Base-by-base conservation (phyloP, 2,329 filamentous ascomycete species). In the Talaromyces islandicus region DNA sequence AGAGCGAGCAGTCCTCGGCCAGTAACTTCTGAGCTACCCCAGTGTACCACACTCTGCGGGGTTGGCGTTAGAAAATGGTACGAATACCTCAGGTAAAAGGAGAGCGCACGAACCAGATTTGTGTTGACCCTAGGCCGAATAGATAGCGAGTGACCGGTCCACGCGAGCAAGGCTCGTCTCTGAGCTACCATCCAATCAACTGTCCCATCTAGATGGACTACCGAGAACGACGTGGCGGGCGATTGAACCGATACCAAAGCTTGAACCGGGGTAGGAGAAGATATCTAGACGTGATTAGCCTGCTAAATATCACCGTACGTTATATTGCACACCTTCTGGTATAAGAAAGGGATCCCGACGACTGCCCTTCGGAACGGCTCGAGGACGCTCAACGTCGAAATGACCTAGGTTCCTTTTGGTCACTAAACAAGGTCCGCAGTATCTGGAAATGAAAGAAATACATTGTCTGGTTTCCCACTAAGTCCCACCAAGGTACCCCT, bases 131-230 rank as follows among this genome's bases (percentile, higher is more conserved):
- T 88, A 2, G 92, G 91, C 38, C 86, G 87, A 51, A 94, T 83
- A 17, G 82, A 81, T 58, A 99, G 81, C 0, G 91, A 92, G 72
- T 96, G 90, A 29, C 94, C 94, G 0, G 93, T 96, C 94, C 94
- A 99, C 58, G 94, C 94, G n/a, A 97, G 81, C 57, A 99, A 81
- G 1, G 92, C 92, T 65, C 90, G 88, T 63, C 91, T 85, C 73
- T 97, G 92, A 7, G 91, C 85, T 9, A 99, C 80, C 81, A 96
- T 90, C 93, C 94, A 99, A 77, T 99, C 94, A 60, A 92, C 88
- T 4, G 92, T 91, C 60, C 94, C 94, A 78, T 99, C 92, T 56
- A 99, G 85, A 71, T 93, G 89, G 27, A 99, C 83, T 7, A 96
- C 86, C 12, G 90, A 87, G 67, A 99, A 92, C 6, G 92, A 92